Evolutionary conservation across 768 basidiomycete genomes (phyloP), one percentile per base, ranked within the genome.

Genomic region (Postia placenta): DNA sequence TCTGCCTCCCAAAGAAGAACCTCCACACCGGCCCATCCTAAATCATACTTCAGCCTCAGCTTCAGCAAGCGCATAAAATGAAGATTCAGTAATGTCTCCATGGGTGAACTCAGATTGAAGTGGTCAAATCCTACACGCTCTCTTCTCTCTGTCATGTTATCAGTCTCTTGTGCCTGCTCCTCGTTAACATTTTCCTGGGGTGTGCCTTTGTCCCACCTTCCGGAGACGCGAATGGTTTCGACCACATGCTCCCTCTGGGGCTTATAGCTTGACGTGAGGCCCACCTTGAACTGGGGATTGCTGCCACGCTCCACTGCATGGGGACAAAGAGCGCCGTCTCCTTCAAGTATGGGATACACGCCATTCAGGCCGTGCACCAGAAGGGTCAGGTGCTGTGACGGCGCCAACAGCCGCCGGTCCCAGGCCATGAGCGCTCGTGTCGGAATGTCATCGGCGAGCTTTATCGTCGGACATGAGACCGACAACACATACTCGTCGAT

Each of bases 11-110:
- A 59, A 40, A 71, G 60, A 42, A 86, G 65, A 15, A 71, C 54
- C 56, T 87, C 86, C 3, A 83, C 85, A 3, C 77, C 82, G 2
- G 84, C 81, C 85, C 85, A 88, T 12, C 82, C 81, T 11, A 84
- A 63, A 53, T 76, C 35, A 36, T 60, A 81, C 55, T 69, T 69
- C 27, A 74, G 58, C 38, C 84, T 68, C 2, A 80, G 59, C 49
- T 73, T 73, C 20, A 87, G 61, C 15, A 86, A 56, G 40, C 70
- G 73, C 24, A 81, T 58, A 50, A 87, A 74, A 7, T 74, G 69
- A 43, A 79, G 70, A 45, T 84, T 74, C 52, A 87, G 65, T 37
- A 85, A 62, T 2, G 78, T 69, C 57, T 86, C 83, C 25, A 88
- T 63, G 4, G 83, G 78, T 33, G 69, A 69, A 59, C 79, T 84